Base-by-base conservation (phyloP, 192 early-diverging fungal species). In the Endogone sp. region DNA sequence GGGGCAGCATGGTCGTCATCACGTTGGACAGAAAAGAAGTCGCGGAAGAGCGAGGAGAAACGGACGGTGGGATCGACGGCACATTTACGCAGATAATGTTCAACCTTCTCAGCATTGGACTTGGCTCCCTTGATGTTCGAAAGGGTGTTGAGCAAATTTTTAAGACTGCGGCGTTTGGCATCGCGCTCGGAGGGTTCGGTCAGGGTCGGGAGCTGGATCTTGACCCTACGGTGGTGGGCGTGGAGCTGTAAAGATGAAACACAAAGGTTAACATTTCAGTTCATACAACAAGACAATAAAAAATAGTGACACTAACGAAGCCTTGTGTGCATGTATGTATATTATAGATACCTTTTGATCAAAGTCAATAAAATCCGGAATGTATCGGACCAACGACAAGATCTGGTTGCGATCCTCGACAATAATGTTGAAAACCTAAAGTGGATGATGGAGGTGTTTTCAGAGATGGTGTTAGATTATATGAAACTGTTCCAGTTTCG, bases 21-120 rank as follows among this genome's bases (percentile, higher is more conserved):
- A 57, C 76, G 68, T 63, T 82, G 76, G 3, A 81, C 75, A 23
- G 79, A 70, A 2, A 86, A 29, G 58, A 86, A 86, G 21, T 84
- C 82, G 20, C 74, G 73, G 49, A 86, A 74, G 10, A 82, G 49
- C 10, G 65, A 57, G 3, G 81, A 84, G 27, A 66, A 68, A 22
- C 72, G 62, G 27, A 86, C 66, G n/a, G 62, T 69, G 21, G 74
- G 77, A 56, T 82, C 75, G 1, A 49, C 29, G 10, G 73, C 61
- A 2, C 80, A 80, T 59, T 79, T 78, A 6, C 71, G 74, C 16
- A 86, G 32, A 49, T 86, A 86, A 20, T 25, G 57, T 54, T 86
- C 82, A 16, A 86, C 57, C 63, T 82, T 78, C 59, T 81, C 77
- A 0, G 81, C 67, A 27, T 72, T 86, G 21, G 78, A 74, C 67